These are phyloP conservation scores for Apocynum venetum DNA, from an alignment of 257 asterid genomes.

Conservation along the genomic window DNA sequence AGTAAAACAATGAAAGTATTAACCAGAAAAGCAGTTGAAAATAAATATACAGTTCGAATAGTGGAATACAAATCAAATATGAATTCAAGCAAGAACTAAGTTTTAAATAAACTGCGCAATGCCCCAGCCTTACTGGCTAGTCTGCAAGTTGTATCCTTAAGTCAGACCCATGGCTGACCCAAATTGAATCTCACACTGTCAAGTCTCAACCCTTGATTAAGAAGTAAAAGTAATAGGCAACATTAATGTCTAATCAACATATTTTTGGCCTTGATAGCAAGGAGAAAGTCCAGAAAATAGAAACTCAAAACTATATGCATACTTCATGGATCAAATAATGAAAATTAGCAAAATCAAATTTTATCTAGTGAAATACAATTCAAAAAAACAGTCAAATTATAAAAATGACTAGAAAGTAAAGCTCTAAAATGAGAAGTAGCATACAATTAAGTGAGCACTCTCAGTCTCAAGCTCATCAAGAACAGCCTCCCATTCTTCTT, in stretches of 20 bases:
- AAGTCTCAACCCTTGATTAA: not conserved
- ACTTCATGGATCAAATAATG: not conserved
- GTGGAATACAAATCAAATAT: not conserved
- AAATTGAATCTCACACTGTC: not conserved
- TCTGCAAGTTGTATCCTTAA: not conserved
- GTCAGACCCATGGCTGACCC: not conserved
- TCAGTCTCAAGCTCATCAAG: constrained; percentile 91
- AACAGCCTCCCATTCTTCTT: constrained; percentile 80
- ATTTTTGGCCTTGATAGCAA: not conserved
- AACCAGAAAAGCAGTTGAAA: not conserved
- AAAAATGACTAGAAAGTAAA: not conserved
- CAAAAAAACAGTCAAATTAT: not conserved
- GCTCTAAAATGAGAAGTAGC: constrained; percentile 6
- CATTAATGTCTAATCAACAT: not conserved
- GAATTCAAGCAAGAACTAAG: not conserved
- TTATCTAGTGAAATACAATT: not conserved
- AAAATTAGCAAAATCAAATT: not conserved
- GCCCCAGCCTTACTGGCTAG: not conserved
- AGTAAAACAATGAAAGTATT: not conserved
- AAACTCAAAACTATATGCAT: not conserved
- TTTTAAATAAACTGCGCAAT: not conserved
- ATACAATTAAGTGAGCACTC: constrained; percentile 79
- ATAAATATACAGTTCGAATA: not conserved
- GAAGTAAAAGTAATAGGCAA: not conserved
- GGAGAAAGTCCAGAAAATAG: not conserved